phyloP scores from a whole-genome alignment of 805 yeast species.

The Cyberlindnera petersonii region DNA sequence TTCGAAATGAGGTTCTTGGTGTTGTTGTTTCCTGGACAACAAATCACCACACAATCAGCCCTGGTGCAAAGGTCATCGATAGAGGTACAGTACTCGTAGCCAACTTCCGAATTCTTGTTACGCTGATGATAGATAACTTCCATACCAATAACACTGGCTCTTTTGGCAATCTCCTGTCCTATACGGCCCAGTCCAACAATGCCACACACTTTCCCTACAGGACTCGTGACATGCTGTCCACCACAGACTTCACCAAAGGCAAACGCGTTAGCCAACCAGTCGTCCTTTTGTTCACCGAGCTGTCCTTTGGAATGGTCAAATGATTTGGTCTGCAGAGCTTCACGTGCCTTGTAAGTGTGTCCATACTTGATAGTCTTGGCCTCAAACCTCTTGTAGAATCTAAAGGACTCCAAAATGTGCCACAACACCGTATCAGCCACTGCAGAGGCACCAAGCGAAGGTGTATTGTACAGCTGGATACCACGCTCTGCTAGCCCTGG shows the following conservation, averaged over 20 bases:
- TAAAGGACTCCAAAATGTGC: constrained; percentile 50
- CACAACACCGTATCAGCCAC: constrained; percentile 63
- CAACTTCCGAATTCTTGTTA: constrained; percentile 35
- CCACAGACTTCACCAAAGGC: constrained; percentile 39
- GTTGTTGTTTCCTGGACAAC: constrained; percentile 52
- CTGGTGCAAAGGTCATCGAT: constrained; percentile 33
- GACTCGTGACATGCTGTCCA: constrained; percentile 34
- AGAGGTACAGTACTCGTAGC: constrained; percentile 31
- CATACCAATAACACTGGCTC: constrained; percentile 54
- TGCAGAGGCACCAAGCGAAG: constrained; percentile 49
- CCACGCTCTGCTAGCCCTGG: constrained; percentile 35
- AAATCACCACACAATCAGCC: constrained; percentile 51
- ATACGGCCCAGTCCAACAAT: constrained; percentile 61
- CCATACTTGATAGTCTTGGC: constrained; percentile 29
- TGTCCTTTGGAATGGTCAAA: constrained; percentile 29
- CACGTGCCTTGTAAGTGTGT: constrained; percentile 41
- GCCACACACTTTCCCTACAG: constrained; percentile 48
- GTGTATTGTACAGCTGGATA: constrained; percentile 44
- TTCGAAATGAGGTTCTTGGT: constrained; percentile 47
- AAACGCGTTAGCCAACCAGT: constrained; percentile 16
- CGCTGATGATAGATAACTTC: constrained; percentile 53
- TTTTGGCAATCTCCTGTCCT: constrained; percentile 50
- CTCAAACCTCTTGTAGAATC: constrained; percentile 43
- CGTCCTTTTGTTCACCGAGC: constrained; percentile 26
- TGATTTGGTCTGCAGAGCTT: constrained; percentile 31